phyloP scores from a whole-genome alignment of 1,284 basidiomycete genomes.

The Fomitopsis schrenkii region DNA sequence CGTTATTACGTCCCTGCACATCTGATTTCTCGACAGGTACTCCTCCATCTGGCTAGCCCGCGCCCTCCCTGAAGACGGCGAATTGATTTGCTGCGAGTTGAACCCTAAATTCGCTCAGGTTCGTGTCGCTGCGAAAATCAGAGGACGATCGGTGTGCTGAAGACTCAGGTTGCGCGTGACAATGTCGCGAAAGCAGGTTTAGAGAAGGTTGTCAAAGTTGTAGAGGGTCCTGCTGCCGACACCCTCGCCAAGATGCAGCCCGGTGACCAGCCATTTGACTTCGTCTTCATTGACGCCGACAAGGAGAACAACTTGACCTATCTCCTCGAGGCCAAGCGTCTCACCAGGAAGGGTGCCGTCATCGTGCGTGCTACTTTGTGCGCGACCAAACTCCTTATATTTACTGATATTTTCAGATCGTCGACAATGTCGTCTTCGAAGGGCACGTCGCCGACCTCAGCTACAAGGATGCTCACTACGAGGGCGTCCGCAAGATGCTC shows the following conservation, averaged over 20 bases:
- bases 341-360: slow-evolving; percentile 49
- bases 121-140: slow-evolving; percentile 6
- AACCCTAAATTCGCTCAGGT: slow-evolving; percentile 46
- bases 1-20: slow-evolving; percentile 3
- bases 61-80: slow-evolving; percentile 50
- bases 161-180: slow-evolving; percentile 44
- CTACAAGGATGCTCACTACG: slow-evolving; percentile 31
- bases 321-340: slow-evolving; percentile 51
- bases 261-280: slow-evolving; percentile 44
- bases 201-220: slow-evolving; percentile 39
- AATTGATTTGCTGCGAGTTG: slow-evolving; percentile 48
- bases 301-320: slow-evolving; percentile 47
- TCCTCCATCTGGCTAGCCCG: slow-evolving; percentile 59
- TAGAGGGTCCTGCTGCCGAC: slow-evolving; percentile 48
- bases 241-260: slow-evolving; percentile 39
- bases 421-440: slow-evolving; percentile 58
- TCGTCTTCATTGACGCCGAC: slow-evolving; percentile 64
- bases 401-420: slow-evolving; percentile 33
- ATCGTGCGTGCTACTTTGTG: slow-evolving; percentile 38
- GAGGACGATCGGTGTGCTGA: background rate
- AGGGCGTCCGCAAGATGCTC: slow-evolving; percentile 49
- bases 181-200: slow-evolving; percentile 49
- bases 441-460: slow-evolving; percentile 43
- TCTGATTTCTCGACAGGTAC: slow-evolving; percentile 33
- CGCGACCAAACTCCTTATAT: background rate